These are phyloP conservation scores for Phytophthora idaei DNA, from an alignment of 352 stramenopile genomes.

Conservation along the genomic window DNA sequence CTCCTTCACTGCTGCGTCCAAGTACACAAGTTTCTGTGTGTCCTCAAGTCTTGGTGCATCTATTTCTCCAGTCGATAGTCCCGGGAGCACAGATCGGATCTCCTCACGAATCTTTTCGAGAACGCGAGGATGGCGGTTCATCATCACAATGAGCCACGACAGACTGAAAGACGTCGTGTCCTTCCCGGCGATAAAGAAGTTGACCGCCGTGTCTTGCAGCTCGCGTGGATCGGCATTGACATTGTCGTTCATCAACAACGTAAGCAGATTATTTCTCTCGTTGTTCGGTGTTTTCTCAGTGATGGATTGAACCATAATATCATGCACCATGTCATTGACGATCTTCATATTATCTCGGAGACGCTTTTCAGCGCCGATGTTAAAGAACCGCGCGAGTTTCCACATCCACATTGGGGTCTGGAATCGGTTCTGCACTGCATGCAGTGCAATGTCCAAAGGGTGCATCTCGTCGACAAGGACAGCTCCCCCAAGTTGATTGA, in stretches of 20 bases:
- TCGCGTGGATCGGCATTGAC: conserved; percentile 31
- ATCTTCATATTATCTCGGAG: conserved; percentile 35
- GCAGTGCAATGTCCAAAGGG: conserved; percentile 2
- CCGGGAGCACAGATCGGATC: conserved; percentile 33
- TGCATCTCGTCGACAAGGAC: conserved; percentile 21
- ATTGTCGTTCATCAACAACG: conserved; percentile 13
- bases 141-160: conserved; percentile 63
- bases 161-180: conserved; percentile 63
- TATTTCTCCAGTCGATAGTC: conserved; percentile 31
- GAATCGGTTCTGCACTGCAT: conserved; percentile 37
- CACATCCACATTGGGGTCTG: conserved; percentile 50
- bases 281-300: neutral
- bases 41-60: conserved; percentile 44
- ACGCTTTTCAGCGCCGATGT: conserved; percentile 37
- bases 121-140: conserved; percentile 54
- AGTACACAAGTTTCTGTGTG: conserved; percentile 57
- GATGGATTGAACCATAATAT: conserved; percentile 19
- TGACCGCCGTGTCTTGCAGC: conserved; percentile 64
- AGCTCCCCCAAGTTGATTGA: conserved; percentile 46
- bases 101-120: conserved; percentile 46
- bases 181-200: conserved; percentile 62
- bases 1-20: conserved; percentile 69
- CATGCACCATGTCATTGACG: conserved; percentile 21
- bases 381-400: conserved; percentile 45
- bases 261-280: conserved; percentile 14